Evolutionary conservation across 1,139 yeast species (phyloP).

Genomic region (Kurtzmaniella quercitrusa): DNA sequence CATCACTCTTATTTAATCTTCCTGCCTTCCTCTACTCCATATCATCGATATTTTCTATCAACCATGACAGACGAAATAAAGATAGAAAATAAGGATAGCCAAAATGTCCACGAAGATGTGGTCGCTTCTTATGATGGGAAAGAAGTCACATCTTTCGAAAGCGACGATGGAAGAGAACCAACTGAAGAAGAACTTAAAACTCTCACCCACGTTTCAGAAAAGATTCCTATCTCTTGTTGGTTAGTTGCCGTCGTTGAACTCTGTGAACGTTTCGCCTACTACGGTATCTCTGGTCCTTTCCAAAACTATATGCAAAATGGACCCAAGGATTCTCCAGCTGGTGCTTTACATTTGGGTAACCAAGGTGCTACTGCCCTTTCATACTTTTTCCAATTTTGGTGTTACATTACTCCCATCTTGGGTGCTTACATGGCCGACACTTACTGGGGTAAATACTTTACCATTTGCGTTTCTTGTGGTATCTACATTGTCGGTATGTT

Average conservation of each 20-base stretch:
- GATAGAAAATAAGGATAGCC: neutral
- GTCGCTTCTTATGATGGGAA: neutral
- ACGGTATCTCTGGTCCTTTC: constrained; percentile 73
- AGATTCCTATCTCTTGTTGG: constrained; percentile 51
- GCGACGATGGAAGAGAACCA: constrained; percentile 30
- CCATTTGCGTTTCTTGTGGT: constrained; percentile 58
- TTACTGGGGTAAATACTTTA: constrained; percentile 66
- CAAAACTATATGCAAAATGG: constrained; percentile 70
- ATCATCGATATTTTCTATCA: neutral
- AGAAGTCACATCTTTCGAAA: constrained; percentile 8
- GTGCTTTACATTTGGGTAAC: constrained; percentile 59
- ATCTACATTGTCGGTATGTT: constrained; percentile 61
- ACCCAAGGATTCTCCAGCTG: constrained; percentile 45
- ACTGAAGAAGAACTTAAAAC: constrained; percentile 36
- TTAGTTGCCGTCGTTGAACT: constrained; percentile 75
- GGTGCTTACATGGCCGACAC: constrained; percentile 80
- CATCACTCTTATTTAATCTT: neutral
- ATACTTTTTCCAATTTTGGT: constrained; percentile 77
- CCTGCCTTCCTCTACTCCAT: neutral
- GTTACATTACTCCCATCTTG: constrained; percentile 73
- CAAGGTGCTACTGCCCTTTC: constrained; percentile 72
- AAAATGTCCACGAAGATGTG: neutral
- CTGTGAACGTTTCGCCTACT: constrained; percentile 81
- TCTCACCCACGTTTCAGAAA: constrained; percentile 39
- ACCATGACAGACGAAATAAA: neutral